Conservation (phyloP, 208 protist species). For the Acanthamoeba castellanii region DNA sequence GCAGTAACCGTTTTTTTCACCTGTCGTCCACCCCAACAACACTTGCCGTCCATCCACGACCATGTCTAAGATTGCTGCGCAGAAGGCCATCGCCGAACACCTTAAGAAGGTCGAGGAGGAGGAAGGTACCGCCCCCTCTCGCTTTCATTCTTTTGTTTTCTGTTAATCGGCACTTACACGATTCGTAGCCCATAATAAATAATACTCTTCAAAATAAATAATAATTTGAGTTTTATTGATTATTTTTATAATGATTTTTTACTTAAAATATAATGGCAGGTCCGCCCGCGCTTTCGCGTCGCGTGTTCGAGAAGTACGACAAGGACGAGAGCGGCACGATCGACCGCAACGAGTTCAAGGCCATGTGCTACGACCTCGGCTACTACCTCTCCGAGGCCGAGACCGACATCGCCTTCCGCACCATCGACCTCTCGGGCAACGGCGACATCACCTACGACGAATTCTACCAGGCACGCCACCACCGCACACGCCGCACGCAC, state of each 20-base stretch:
- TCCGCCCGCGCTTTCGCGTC: neutral
- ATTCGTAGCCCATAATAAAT: too few relatives aligned
- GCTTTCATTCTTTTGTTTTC: neutral
- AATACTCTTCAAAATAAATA: neutral
- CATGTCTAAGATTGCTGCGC: conserved; percentile 4
- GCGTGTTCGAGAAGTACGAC: conserved; percentile 68
- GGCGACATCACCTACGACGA: conserved; percentile 40
- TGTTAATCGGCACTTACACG: neutral
- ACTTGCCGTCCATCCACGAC: neutral
- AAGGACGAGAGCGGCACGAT: conserved; percentile 49
- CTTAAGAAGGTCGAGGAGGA: conserved; percentile 29
- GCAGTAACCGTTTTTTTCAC: neutral
- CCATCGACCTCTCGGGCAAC: conserved; percentile 19
- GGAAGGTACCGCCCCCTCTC: neutral
- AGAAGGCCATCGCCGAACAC: conserved; percentile 28
- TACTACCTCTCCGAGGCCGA: conserved; percentile 31
- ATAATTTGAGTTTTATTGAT: neutral
- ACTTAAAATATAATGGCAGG: neutral
- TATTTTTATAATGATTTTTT: neutral
- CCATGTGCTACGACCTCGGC: conserved; percentile 60
- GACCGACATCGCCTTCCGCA: conserved; percentile 36
- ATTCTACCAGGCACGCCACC: conserved; percentile 5
- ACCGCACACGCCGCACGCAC: too few relatives aligned
- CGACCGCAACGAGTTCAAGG: neutral
- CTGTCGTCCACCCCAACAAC: too few relatives aligned